Percentiles rank a stretch among this genome's conserved stretches.
Conservation (phyloP, 2,329 filamentous ascomycete species). For the Aspergillus sp. region DNA sequence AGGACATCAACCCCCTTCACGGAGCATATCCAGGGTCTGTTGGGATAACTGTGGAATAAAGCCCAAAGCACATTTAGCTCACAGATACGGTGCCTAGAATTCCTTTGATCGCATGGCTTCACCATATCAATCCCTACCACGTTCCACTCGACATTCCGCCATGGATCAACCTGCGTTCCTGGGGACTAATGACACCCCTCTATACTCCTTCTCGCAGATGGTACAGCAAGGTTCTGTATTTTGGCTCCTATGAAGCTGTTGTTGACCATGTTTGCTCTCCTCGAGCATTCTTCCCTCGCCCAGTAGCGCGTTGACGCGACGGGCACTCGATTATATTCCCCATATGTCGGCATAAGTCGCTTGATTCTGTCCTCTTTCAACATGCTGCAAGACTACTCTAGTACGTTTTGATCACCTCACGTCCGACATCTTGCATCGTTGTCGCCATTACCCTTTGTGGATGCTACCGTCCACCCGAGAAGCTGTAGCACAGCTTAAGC, state of each 20-base stretch:
- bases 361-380: background rate
- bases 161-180: background rate
- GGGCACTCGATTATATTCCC: constrained; percentile 4
- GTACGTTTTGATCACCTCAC: background rate
- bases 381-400: background rate
- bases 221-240: constrained; percentile 3
- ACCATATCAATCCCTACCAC: background rate
- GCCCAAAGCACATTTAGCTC: too few species aligned
- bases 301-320: constrained; percentile 21
- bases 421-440: background rate
- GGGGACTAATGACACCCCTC: constrained; percentile 3
- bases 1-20: too few species aligned
- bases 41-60: too few species aligned
- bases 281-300: constrained; percentile 19
- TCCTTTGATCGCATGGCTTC: too few species aligned
- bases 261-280: constrained; percentile 6
- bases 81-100: too few species aligned
- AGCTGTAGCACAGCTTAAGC: constrained; percentile 6
- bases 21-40: too few species aligned
- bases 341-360: constrained; percentile 9
- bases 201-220: background rate
- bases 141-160: constrained; percentile 3
- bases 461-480: background rate
- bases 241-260: background rate
- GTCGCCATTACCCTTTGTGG: background rate